Conservation (phyloP, 768 basidiomycete species). For the Mycena rosella region DNA sequence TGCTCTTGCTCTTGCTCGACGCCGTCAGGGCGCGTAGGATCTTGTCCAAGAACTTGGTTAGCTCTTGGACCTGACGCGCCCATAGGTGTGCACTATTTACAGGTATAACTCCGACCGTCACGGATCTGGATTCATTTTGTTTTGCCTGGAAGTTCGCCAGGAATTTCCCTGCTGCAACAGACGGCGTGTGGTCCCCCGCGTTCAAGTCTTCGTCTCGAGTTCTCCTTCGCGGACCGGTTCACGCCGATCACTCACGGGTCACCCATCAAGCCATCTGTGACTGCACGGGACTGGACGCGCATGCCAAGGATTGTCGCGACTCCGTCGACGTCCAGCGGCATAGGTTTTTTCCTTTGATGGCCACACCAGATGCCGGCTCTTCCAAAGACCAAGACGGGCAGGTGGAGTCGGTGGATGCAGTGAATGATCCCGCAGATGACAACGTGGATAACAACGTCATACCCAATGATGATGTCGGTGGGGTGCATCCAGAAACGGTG, state of each 20-base stretch:
- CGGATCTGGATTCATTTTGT: too few species aligned
- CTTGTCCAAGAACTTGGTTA: too few species aligned
- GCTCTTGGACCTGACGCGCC: too few species aligned
- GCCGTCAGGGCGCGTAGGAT: too few species aligned
- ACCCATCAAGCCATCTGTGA: slow-evolving; percentile 5
- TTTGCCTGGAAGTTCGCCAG: too few species aligned
- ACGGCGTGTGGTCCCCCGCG: too few species aligned
- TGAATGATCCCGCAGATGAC: slow-evolving; percentile 27
- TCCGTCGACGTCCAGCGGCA: background rate
- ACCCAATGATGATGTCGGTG: slow-evolving; percentile 21
- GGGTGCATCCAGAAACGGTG: slow-evolving; percentile 25
- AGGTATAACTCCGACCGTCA: too few species aligned
- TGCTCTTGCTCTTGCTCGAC: too few species aligned
- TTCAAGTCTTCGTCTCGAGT: too few species aligned
- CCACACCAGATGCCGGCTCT: slow-evolving; percentile 20
- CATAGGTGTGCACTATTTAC: too few species aligned
- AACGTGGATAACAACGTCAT: slow-evolving; percentile 32
- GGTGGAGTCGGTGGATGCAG: slow-evolving; percentile 24
- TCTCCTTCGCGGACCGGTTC: too few species aligned
- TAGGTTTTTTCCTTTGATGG: slow-evolving; percentile 25
- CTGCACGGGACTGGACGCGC: slow-evolving; percentile 8
- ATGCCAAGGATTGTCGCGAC: slow-evolving; percentile 2
- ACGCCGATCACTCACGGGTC: background rate
- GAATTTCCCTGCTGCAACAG: too few species aligned
- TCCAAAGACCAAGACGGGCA: slow-evolving; percentile 16